Percentiles rank a stretch among this genome's conserved stretches.
These are phyloP conservation scores for Monilinia aucupariae DNA, from an alignment of 2,329 filamentous ascomycete species.

Conservation along the genomic window DNA sequence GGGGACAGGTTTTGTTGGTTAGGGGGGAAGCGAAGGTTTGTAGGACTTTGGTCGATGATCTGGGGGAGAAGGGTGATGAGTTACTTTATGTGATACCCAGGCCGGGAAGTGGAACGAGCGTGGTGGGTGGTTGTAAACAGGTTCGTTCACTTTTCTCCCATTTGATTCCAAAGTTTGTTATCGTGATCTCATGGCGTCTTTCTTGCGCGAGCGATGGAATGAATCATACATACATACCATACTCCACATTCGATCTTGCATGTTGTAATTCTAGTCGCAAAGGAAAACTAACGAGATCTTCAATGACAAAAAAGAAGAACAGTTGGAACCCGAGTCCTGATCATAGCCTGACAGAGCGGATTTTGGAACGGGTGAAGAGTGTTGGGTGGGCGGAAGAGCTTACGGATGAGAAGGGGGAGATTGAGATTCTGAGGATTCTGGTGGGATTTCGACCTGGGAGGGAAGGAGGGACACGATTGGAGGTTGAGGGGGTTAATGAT, in stretches of 20 bases:
- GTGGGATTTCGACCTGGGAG: conserved; percentile 21
- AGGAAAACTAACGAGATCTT: too few relatives aligned
- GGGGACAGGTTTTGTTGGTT: conserved; percentile 44
- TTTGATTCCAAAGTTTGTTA: too few relatives aligned
- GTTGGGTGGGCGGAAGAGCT: conserved; percentile 10
- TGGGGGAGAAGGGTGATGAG: not conserved
- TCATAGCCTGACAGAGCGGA: conserved; percentile 29
- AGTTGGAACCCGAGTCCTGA: conserved; percentile 36
- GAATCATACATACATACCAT: too few relatives aligned
- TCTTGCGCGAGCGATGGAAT: too few relatives aligned
- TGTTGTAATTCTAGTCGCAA: too few relatives aligned
- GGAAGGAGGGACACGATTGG: conserved; percentile 39
- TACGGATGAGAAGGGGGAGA: conserved; percentile 1
- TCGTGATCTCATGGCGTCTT: too few relatives aligned
- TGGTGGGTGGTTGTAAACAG: conserved; percentile 44
- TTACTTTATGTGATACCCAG: conserved; percentile 40
- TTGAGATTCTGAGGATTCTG: conserved; percentile 14
- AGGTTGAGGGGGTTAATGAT: not conserved
- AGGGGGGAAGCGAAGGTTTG: conserved; percentile 36
- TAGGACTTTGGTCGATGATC: not conserved
- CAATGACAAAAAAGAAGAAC: not conserved
- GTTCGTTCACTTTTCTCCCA: conserved; percentile 18
- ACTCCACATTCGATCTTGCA: too few relatives aligned
- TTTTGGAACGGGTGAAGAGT: conserved; percentile 17
- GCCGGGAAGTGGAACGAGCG: conserved; percentile 38